Evolutionary conservation across 2,329 filamentous ascomycete species (phyloP).

Genomic region (Hortaea werneckii): DNA sequence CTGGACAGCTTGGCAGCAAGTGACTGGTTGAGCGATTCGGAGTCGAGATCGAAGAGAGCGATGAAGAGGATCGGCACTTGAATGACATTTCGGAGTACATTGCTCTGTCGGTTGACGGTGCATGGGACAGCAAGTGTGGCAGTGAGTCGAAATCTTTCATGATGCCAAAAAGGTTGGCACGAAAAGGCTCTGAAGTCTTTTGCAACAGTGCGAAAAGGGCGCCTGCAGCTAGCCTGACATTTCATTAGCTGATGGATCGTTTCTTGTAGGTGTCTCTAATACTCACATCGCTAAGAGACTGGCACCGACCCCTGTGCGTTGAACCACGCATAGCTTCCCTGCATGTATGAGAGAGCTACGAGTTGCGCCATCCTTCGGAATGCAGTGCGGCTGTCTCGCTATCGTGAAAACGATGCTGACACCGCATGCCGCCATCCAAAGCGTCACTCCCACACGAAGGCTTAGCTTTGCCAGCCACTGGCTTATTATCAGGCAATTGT

Average conservation of each 20-base stretch:
- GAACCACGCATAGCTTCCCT: conserved; percentile 16
- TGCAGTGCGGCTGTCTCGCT: conserved; percentile 13
- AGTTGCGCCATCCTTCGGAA: background rate
- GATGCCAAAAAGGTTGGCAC: conserved; percentile 17
- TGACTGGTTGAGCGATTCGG: conserved; percentile 4
- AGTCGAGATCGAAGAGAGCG: conserved; percentile 9
- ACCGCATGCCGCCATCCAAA: conserved; percentile 17
- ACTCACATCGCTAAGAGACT: conserved; percentile 17
- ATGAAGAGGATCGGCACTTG: conserved; percentile 21
- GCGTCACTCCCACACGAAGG: conserved; percentile 11
- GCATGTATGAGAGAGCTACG: conserved; percentile 6
- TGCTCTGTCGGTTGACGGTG: conserved; percentile 4
- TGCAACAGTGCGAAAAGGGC: conserved; percentile 17
- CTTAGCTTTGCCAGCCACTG: conserved; percentile 10
- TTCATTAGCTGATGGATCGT: background rate
- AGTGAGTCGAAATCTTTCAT: conserved; percentile 10
- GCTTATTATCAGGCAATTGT: background rate
- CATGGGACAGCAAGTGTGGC: conserved; percentile 14
- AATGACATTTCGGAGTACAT: conserved; percentile 22
- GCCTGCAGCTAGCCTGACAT: conserved; percentile 10
- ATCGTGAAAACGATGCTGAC: conserved; percentile 17
- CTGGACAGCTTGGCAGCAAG: conserved; percentile 8
- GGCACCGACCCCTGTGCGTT: conserved; percentile 15
- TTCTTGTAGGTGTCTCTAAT: background rate
- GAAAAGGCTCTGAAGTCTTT: conserved; percentile 14